Evolutionary conservation across 257 asterid species (phyloP).

Genomic region (Euphrasia confusa): DNA sequence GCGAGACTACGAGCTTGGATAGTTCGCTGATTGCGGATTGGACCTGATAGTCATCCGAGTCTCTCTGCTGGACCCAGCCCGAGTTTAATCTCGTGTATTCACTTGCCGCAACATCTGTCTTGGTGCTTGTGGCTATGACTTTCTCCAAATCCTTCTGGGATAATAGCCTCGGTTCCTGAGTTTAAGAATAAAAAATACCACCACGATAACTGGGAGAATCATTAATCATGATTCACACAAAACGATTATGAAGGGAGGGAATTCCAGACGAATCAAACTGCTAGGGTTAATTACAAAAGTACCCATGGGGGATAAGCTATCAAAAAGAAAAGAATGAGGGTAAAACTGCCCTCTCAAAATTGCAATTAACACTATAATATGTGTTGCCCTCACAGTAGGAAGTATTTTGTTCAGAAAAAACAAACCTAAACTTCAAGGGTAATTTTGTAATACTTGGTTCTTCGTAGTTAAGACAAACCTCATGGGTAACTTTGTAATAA

Average conservation of each 20-base stretch:
- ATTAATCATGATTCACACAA: too few species aligned
- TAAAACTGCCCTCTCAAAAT: too few species aligned
- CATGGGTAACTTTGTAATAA: not conserved
- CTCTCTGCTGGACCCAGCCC: constrained; percentile 36
- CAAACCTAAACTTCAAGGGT: not conserved
- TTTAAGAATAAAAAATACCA: not conserved
- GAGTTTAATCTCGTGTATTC: constrained; percentile 46
- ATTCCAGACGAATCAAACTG: too few species aligned
- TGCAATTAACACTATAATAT: not conserved
- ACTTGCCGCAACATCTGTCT: constrained; percentile 62
- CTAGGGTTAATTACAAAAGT: too few species aligned
- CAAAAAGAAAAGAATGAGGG: too few species aligned
- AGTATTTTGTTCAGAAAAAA: not conserved
- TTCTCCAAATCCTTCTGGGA: constrained; percentile 57
- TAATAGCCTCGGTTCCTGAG: constrained; percentile 66
- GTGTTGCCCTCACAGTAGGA: not conserved
- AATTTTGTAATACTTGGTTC: not conserved
- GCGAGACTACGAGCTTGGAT: constrained; percentile 63
- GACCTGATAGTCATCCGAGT: constrained; percentile 57
- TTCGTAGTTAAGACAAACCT: not conserved
- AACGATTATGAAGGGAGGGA: too few species aligned
- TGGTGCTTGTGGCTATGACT: constrained; percentile 46
- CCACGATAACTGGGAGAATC: not conserved
- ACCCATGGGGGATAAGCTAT: too few species aligned
- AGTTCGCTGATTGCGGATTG: constrained; percentile 67